These are phyloP conservation scores for Musa schizocarpa DNA, from an alignment of 176 grass and related monocot genomes.

Conservation along the genomic window DNA sequence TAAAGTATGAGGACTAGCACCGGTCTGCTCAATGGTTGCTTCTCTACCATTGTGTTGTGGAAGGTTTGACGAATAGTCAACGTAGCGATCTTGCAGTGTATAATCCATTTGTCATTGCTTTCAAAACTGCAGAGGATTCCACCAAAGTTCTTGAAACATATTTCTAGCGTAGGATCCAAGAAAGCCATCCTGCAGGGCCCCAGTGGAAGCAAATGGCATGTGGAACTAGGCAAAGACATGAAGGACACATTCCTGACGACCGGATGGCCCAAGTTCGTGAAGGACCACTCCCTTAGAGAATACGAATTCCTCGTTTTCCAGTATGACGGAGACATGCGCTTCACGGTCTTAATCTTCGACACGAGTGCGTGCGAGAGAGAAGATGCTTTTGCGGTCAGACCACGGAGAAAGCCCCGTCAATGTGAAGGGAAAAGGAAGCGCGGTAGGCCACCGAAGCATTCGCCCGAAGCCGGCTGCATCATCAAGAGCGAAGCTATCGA, in stretches of 20 bases:
- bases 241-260: slow-evolving; percentile 58
- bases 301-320: slow-evolving; percentile 66
- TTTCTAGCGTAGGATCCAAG: slow-evolving; percentile 35
- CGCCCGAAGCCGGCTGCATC: too few species aligned
- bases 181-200: slow-evolving; percentile 57
- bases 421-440: not conserved
- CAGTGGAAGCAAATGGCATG: slow-evolving; percentile 50
- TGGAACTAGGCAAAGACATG: slow-evolving; percentile 31
- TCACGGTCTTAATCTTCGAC: slow-evolving; percentile 52
- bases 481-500: not conserved
- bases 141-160: slow-evolving; percentile 67
- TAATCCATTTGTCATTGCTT: not conserved
- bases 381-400: not conserved
- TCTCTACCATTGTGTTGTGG: not conserved
- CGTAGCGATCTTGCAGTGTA: not conserved
- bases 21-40: not conserved
- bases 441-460: not conserved
- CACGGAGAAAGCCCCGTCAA: not conserved
- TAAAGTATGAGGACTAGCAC: too few species aligned
- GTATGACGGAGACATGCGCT: slow-evolving; percentile 40
- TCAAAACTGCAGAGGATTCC: slow-evolving; percentile 57
- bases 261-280: slow-evolving; percentile 65
- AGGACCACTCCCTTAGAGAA: slow-evolving; percentile 39
- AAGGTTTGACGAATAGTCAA: not conserved
- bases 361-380: slow-evolving; percentile 49